Base-by-base conservation (phyloP, 768 basidiomycete genomes). In the Myochromella boudieri region DNA sequence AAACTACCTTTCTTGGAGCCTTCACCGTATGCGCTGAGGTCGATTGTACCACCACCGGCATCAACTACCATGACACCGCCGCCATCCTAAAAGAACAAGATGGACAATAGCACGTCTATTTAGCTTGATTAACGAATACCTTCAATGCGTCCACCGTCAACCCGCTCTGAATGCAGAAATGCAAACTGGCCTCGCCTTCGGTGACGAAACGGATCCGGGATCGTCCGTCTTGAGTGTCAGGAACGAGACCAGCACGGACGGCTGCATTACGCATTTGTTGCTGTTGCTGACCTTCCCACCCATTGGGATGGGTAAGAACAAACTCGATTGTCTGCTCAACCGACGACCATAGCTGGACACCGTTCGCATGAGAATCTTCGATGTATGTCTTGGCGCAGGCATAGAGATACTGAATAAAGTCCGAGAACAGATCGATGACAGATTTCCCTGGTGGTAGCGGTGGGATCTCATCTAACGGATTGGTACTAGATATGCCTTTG, bases 221-320 rank as follows among this genome's bases (percentile, higher is more conserved):
- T n/a, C 67, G 69, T 0, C 67, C 71, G 12, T 61, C 62, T 1
- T 56, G 46, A 0, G 60, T 68, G 41, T 74, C 61, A 0, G 71
- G 62, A 9, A 85, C 64, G 17, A 85, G 67, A 6, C 78, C 77
- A 0, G 80, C 82, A 15, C 58, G 46, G 1, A 75, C 63, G 0
- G 80, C 79, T 1, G 82, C 83, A 18, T 61, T 60, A 3, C 83
- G 74, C 65, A 85, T 80, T 54, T 74, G 67, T 18, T 63, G 65
- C 51, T 85, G 84, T 54, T 85, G 83, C 1, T 58, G 61, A 1
- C 80, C 79, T 51, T 77, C 82, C 83, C 83, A 85, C 0, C 80
- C 82, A 52, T 84, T 84, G 4, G 83, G 83, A 52, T 84, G 82
- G 1, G 74, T 73, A 12, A 85, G 68, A 4, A 85, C 68, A 47